phyloP scores from a whole-genome alignment of 495 filamentous ascomycete species.

The Aspergillus diversus region DNA sequence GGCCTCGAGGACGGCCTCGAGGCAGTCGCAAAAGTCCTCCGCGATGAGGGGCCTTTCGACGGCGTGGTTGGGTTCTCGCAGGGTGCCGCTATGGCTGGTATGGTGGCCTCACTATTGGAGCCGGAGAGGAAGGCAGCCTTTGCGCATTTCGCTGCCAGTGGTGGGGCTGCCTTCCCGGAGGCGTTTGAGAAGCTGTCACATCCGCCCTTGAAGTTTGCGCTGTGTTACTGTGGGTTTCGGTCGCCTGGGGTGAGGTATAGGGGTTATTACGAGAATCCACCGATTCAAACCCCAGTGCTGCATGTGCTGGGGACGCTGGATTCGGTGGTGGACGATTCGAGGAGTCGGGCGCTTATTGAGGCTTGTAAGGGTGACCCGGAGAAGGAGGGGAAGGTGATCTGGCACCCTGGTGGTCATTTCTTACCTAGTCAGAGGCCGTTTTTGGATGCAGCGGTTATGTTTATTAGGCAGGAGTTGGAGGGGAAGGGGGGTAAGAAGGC shows the following conservation, averaged over 20 bases:
- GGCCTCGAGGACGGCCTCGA: conserved; percentile 67
- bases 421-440: conserved; percentile 81
- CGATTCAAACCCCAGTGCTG: conserved; percentile 75
- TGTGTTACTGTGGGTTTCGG: conserved; percentile 79
- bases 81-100: conserved; percentile 65
- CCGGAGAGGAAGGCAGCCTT: conserved; percentile 50
- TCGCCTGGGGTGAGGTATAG: conserved; percentile 64
- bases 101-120: conserved; percentile 74
- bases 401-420: conserved; percentile 93
- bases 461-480: conserved; percentile 66
- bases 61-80: conserved; percentile 79
- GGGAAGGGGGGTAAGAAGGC: conserved; percentile 41
- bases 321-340: conserved; percentile 80
- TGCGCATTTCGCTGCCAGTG: conserved; percentile 30
- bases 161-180: conserved; percentile 51
- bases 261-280: conserved; percentile 71
- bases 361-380: conserved; percentile 60
- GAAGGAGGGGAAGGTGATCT: conserved; percentile 64
- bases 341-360: conserved; percentile 67
- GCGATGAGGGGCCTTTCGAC: conserved; percentile 65
- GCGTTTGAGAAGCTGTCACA: conserved; percentile 53
- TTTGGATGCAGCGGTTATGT: conserved; percentile 72
- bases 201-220: conserved; percentile 72
- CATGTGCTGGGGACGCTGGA: conserved; percentile 86
- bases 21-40: conserved; percentile 60